A percentile compares a stretch with the other conserved stretches of the same genome.
phyloP scores from a whole-genome alignment of 2,329 filamentous ascomycete genomes.

The Colletotrichum sp. region DNA sequence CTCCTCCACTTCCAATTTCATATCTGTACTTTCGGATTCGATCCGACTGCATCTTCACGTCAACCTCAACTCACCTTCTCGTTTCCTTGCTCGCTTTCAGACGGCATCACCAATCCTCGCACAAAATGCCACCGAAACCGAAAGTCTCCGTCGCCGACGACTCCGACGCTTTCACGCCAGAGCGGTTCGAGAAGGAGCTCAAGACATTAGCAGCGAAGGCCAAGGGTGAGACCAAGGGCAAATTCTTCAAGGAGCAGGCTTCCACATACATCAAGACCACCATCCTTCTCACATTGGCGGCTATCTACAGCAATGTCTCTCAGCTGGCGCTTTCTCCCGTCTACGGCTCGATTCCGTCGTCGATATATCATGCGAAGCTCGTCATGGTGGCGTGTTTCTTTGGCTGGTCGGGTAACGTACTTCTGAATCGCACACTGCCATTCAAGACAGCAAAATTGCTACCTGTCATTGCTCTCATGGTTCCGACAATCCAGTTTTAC shows the following conservation, averaged over 20 bases:
- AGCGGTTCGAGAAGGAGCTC: slow-evolving; percentile 60
- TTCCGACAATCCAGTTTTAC: slow-evolving; percentile 74
- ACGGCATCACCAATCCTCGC: neutral
- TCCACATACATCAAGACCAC: slow-evolving; percentile 43
- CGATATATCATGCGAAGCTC: slow-evolving; percentile 72
- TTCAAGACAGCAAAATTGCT: slow-evolving; percentile 59
- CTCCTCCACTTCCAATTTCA: neutral
- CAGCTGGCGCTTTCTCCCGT: slow-evolving; percentile 82
- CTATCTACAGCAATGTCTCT: slow-evolving; percentile 71
- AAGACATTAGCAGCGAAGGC: slow-evolving; percentile 53
- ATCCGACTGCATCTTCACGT: neutral
- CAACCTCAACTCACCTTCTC: neutral
- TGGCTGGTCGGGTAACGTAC: slow-evolving; percentile 73
- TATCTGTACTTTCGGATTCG: neutral
- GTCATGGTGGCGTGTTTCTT: slow-evolving; percentile 70
- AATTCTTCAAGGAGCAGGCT: slow-evolving; percentile 33
- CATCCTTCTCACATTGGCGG: slow-evolving; percentile 60
- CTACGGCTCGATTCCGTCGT: slow-evolving; percentile 83
- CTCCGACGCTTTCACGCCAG: slow-evolving; percentile 47
- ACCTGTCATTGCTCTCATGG: slow-evolving; percentile 76
- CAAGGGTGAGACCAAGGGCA: slow-evolving; percentile 32
- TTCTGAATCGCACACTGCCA: slow-evolving; percentile 54
- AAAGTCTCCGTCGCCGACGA: slow-evolving; percentile 6
- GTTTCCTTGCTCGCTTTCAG: neutral
- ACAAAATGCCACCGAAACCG: slow-evolving; percentile 15